Percentiles rank a stretch among this genome's conserved stretches.
Conservation (phyloP, 805 yeast species). For the Monosporozyma yasuniensis region DNA sequence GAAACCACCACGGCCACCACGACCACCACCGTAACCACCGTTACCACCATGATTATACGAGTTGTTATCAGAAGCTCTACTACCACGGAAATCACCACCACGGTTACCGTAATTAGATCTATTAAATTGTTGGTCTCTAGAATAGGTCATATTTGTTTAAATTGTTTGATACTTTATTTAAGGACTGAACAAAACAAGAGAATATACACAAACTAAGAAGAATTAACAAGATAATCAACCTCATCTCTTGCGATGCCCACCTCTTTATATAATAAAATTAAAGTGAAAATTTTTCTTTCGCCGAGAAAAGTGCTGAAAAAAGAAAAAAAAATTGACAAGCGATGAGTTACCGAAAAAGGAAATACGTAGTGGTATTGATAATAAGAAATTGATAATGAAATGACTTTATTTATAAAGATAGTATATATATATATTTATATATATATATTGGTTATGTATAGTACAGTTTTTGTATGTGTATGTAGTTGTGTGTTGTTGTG, state of each 20-base stretch:
- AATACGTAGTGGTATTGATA: neutral
- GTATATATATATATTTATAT: neutral
- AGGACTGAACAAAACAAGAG: neutral
- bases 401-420: neutral
- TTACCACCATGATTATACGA: conserved; percentile 29
- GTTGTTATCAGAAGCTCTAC: conserved; percentile 32
- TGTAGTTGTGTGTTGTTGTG: neutral
- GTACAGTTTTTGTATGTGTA: neutral
- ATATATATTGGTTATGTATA: neutral
- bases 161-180: neutral
- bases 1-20: conserved; percentile 35
- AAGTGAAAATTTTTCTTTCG: neutral
- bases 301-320: conserved; percentile 1
- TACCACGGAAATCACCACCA: conserved; percentile 35
- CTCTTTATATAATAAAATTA: neutral
- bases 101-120: conserved; percentile 32
- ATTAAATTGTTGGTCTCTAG: conserved; percentile 32
- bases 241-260: neutral
- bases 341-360: conserved; percentile 7
- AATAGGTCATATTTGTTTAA: conserved; percentile 26
- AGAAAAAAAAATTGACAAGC: conserved; percentile 7
- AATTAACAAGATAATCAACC: neutral
- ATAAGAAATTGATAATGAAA: neutral
- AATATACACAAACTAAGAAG: neutral
- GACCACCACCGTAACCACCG: conserved; percentile 23